phyloP scores from a whole-genome alignment of 352 stramenopile genomes.

The Phytophthora palmivora region DNA sequence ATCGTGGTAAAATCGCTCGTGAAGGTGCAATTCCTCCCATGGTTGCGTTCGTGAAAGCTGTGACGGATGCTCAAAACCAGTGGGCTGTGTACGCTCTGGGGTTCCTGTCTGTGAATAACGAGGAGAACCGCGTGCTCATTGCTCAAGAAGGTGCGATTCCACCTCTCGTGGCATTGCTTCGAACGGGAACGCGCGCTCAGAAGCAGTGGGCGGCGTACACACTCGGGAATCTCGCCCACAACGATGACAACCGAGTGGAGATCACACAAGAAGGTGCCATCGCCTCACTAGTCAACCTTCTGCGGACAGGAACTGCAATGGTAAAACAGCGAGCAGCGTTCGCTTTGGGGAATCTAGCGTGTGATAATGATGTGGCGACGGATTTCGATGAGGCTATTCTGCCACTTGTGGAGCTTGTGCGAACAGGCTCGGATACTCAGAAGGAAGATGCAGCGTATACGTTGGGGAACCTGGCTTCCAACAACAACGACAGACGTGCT shows the following conservation, averaged over 20 bases:
- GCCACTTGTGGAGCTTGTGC: slow-evolving; percentile 26
- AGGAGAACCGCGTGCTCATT: slow-evolving; percentile 26
- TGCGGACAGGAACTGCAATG: slow-evolving; percentile 13
- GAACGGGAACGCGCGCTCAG: slow-evolving; percentile 13
- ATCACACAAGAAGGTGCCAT: slow-evolving; percentile 25
- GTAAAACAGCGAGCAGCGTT: slow-evolving; percentile 29
- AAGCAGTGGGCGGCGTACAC: slow-evolving; percentile 32
- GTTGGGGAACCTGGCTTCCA: slow-evolving; percentile 17
- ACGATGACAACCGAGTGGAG: slow-evolving; percentile 20
- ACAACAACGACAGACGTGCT: slow-evolving; percentile 6
- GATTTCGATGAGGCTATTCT: slow-evolving; percentile 27
- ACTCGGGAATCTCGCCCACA: slow-evolving; percentile 28
- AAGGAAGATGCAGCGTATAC: slow-evolving; percentile 33
- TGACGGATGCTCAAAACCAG: slow-evolving; percentile 34
- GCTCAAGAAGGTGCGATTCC: slow-evolving; percentile 28
- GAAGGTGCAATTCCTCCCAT: slow-evolving; percentile 33
- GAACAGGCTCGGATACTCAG: slow-evolving; percentile 13
- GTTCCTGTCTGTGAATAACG: slow-evolving; percentile 20
- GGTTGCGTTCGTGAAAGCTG: slow-evolving; percentile 23
- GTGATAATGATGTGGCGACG: slow-evolving; percentile 11
- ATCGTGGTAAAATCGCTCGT: slow-evolving; percentile 17
- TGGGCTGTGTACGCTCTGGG: slow-evolving; percentile 28
- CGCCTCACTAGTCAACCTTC: slow-evolving; percentile 11
- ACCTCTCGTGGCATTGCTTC: slow-evolving; percentile 20
- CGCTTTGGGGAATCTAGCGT: slow-evolving; percentile 29